Evolutionary conservation across 2,329 filamentous ascomycete species (phyloP).

Genomic region (Trichoderma asperellum): DNA sequence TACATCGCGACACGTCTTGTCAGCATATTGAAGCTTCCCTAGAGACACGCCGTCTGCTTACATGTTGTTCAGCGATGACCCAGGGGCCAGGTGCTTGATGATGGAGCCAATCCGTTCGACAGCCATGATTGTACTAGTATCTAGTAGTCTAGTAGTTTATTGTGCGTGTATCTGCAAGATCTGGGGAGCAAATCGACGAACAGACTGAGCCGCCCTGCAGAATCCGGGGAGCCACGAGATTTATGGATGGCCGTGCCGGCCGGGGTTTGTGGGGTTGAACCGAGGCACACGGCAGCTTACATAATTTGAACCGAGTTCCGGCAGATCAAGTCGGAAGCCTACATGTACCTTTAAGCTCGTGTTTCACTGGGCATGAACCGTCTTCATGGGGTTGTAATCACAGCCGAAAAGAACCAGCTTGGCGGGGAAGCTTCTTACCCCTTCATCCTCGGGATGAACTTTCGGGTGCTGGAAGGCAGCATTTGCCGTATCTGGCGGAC

Average conservation of each 20-base stretch:
- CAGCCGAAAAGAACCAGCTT: background rate
- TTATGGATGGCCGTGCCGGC: conserved; percentile 22
- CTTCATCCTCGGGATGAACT: background rate
- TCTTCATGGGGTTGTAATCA: background rate
- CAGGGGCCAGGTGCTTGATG: conserved; percentile 80
- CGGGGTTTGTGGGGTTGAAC: conserved; percentile 28
- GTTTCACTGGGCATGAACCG: background rate
- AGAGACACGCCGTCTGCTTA: conserved; percentile 52
- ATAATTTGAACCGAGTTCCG: conserved; percentile 21
- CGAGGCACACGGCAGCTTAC: conserved; percentile 27
- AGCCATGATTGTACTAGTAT: conserved; percentile 61
- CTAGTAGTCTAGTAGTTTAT: conserved; percentile 26
- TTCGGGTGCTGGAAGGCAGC: background rate
- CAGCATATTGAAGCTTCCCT: conserved; percentile 12
- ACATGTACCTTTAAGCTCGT: background rate
- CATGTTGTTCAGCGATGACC: conserved; percentile 74
- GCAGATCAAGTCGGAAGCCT: background rate
- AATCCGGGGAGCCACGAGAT: conserved; percentile 22
- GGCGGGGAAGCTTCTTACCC: conserved; percentile 10
- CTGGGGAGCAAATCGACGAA: conserved; percentile 1
- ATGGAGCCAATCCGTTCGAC: conserved; percentile 85
- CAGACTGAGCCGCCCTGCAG: background rate
- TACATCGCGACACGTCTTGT: conserved; percentile 44
- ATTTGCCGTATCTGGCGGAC: background rate
- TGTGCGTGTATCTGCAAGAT: conserved; percentile 1